These are phyloP conservation scores for Vanderwaltozyma verrucispora DNA, from an alignment of 805 yeast species.

Conservation along the genomic window DNA sequence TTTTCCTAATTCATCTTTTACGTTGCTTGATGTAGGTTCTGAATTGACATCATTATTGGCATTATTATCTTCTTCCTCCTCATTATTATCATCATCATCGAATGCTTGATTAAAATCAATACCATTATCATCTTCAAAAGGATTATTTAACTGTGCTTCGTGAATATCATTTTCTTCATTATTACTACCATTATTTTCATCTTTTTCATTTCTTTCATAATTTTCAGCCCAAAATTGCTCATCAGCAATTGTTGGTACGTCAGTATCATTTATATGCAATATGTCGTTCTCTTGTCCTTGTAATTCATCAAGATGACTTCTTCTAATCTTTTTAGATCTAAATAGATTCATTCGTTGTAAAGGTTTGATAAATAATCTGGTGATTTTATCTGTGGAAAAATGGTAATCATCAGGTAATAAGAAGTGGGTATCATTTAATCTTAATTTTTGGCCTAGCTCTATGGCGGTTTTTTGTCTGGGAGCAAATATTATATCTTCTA, in stretches of 20 bases:
- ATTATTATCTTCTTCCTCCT: conserved; percentile 16
- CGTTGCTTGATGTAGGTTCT: neutral
- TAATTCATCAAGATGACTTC: neutral
- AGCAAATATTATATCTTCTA: conserved; percentile 34
- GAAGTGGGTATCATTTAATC: conserved; percentile 34
- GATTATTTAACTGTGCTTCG: conserved; percentile 25
- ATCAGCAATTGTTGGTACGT: conserved; percentile 37
- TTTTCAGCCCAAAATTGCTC: conserved; percentile 65
- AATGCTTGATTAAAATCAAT: conserved; percentile 30
- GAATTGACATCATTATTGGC: conserved; percentile 3
- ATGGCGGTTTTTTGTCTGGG: conserved; percentile 27
- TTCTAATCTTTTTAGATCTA: conserved; percentile 10
- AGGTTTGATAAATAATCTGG: conserved; percentile 63
- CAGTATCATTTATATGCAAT: conserved; percentile 5
- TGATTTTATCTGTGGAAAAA: conserved; percentile 58
- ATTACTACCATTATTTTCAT: conserved; percentile 23
- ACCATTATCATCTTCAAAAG: conserved; percentile 28
- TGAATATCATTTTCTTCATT: conserved; percentile 15
- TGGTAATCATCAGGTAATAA: conserved; percentile 64
- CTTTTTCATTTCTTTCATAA: conserved; percentile 35
- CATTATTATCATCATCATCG: conserved; percentile 25
- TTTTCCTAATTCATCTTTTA: conserved; percentile 18
- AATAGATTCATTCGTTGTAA: conserved; percentile 32
- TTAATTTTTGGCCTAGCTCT: conserved; percentile 34
- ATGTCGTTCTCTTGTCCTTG: neutral